Evolutionary conservation across 2,329 filamentous ascomycete genomes (phyloP).

Genomic region (Trichophyton mentagrophytes): DNA sequence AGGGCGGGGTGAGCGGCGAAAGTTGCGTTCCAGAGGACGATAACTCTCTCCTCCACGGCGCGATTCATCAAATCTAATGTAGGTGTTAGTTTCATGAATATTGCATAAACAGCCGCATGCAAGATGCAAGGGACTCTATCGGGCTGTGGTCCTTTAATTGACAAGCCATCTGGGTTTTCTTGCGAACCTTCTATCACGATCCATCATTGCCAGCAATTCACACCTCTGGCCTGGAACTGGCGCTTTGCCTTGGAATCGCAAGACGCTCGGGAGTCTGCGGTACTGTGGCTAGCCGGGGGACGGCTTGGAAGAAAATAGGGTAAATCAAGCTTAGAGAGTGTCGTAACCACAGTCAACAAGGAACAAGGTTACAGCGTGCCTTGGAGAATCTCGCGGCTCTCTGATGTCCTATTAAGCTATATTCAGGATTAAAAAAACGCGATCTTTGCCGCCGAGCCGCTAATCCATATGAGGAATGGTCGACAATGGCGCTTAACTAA

Average conservation of each 20-base stretch:
- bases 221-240: not conserved
- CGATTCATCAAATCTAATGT: conserved; percentile 19
- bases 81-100: not conserved
- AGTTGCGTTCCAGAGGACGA: conserved; percentile 24
- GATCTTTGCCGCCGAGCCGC: not conserved
- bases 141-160: not conserved
- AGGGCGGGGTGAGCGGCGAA: conserved; percentile 25
- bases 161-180: not conserved
- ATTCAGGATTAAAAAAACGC: not conserved
- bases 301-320: not conserved
- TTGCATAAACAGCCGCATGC: not conserved
- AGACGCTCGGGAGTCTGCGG: not conserved
- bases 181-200: conserved; percentile 6
- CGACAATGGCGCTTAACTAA: not conserved
- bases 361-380: not conserved
- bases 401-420: not conserved
- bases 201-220: not conserved
- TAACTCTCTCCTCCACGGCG: conserved; percentile 34
- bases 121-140: not conserved
- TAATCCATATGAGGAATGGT: not conserved
- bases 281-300: not conserved
- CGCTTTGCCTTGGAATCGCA: not conserved
- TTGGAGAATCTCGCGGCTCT: not conserved
- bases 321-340: not conserved
- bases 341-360: not conserved